Percentiles rank a stretch among this genome's conserved stretches.
Evolutionary conservation across 225 moss, liverwort and hornwort species (phyloP).

Genomic region (Lunularia cruciata): DNA sequence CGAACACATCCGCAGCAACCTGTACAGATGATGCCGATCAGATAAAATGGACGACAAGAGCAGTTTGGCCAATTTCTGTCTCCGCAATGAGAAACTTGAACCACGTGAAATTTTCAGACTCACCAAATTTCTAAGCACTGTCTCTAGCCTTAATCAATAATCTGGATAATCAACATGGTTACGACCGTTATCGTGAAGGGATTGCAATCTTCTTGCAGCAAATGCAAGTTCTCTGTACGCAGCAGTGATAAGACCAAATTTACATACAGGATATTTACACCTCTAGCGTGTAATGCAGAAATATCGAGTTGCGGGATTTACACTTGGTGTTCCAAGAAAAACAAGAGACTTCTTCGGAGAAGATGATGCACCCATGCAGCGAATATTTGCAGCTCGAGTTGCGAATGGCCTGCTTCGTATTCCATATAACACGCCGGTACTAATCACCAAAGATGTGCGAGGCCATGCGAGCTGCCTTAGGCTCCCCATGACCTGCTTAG

Average conservation of each 20-base stretch:
- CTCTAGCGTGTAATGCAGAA: neutral
- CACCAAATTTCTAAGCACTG: too few species aligned
- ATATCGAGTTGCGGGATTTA: slow-evolving; percentile 16
- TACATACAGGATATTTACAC: too few species aligned
- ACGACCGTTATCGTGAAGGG: too few species aligned
- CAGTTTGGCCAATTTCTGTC: too few species aligned
- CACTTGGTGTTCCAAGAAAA: slow-evolving; percentile 48
- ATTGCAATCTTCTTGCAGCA: too few species aligned
- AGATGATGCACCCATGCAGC: slow-evolving; percentile 35
- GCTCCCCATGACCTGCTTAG: slow-evolving; percentile 28
- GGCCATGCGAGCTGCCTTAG: slow-evolving; percentile 21
- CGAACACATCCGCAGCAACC: slow-evolving; percentile 52
- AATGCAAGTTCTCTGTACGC: too few species aligned
- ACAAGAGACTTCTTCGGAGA: slow-evolving; percentile 33
- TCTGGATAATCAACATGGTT: too few species aligned
- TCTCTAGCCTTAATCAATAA: too few species aligned
- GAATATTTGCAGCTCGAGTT: slow-evolving; percentile 20
- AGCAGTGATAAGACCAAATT: too few species aligned
- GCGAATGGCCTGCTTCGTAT: neutral
- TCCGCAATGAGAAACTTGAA: too few species aligned
- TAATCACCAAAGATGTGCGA: slow-evolving; percentile 6
- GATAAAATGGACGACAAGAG: too few species aligned
- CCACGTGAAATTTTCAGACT: too few species aligned
- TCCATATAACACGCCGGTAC: neutral
- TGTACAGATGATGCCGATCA: slow-evolving; percentile 13